Percentiles rank a stretch among this genome's conserved stretches.
phyloP scores from a whole-genome alignment of 1,284 basidiomycete species.

The Retiboletus flavoniger region DNA sequence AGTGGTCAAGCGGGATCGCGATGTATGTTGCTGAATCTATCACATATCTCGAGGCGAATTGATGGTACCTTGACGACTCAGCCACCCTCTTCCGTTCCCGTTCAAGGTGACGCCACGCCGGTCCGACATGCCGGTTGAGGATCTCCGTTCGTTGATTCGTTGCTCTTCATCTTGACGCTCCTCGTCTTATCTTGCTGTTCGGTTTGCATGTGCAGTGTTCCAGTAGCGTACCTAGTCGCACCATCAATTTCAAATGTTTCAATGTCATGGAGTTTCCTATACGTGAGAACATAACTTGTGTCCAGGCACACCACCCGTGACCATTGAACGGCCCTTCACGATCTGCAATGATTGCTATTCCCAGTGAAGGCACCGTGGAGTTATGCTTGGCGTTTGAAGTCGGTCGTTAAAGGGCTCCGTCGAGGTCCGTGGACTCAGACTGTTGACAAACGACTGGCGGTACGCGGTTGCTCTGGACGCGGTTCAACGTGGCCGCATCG shows the following conservation, averaged over 20 bases:
- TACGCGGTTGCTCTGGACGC: not conserved
- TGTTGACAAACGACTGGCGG: not conserved
- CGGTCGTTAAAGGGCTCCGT: not conserved
- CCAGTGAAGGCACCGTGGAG: not conserved
- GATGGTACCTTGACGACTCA: constrained; percentile 3
- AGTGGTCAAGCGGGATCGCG: constrained; percentile 22
- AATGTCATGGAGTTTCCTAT: not conserved
- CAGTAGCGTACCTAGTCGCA: not conserved
- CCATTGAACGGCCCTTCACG: not conserved
- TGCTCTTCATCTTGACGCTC: constrained; percentile 2
- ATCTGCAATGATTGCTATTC: not conserved
- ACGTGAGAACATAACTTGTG: not conserved
- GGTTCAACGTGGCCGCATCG: not conserved
- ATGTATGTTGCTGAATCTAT: constrained; percentile 4
- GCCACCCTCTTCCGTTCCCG: constrained; percentile 20
- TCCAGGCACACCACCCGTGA: not conserved
- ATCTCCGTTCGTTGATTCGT: constrained; percentile 1
- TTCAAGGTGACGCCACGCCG: constrained; percentile 14
- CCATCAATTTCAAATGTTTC: not conserved
- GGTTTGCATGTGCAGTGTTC: not conserved
- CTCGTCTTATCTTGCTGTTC: not conserved
- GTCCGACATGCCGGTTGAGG: constrained; percentile 1
- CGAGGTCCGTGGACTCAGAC: not conserved
- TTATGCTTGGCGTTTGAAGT: not conserved
- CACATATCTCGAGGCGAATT: not conserved